phyloP scores from a whole-genome alignment of 805 yeast genomes.

The Candida fluviatilis region DNA sequence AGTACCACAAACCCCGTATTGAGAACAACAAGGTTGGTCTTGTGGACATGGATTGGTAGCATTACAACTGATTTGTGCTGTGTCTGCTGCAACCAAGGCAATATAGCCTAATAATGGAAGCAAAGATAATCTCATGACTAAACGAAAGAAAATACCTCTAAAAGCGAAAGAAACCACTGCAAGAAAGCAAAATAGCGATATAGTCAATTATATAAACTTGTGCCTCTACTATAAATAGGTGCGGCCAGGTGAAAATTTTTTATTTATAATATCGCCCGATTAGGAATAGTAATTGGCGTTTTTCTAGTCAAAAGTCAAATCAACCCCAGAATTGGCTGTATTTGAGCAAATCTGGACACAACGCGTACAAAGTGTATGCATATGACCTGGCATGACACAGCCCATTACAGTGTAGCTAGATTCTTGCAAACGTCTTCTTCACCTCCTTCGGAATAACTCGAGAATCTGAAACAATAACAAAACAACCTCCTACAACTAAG shows the following conservation, averaged over 20 bases:
- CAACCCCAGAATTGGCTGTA: not conserved
- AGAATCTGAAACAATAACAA: no score
- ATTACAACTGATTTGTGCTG: conserved; percentile 39
- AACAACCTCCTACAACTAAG: no score
- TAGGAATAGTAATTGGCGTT: not conserved
- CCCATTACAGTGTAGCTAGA: no score
- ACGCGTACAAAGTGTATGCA: not conserved
- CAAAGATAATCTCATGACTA: not conserved
- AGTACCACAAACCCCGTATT: conserved; percentile 75
- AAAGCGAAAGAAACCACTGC: no score
- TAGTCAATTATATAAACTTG: no score
- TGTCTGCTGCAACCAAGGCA: not conserved
- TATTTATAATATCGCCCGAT: not conserved
- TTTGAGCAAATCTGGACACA: not conserved
- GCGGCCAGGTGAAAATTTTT: not conserved
- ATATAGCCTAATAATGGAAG: not conserved
- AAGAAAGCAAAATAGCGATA: no score
- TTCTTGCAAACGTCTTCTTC: no score
- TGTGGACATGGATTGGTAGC: conserved; percentile 64
- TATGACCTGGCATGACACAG: no score
- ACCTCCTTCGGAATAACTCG: no score
- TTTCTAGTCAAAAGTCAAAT: not conserved
- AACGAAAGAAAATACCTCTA: not conserved
- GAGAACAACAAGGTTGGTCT: conserved; percentile 79
- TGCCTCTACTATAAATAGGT: not conserved